Base-by-base conservation (phyloP, 495 filamentous ascomycete species). In the Copromyces sp. region DNA sequence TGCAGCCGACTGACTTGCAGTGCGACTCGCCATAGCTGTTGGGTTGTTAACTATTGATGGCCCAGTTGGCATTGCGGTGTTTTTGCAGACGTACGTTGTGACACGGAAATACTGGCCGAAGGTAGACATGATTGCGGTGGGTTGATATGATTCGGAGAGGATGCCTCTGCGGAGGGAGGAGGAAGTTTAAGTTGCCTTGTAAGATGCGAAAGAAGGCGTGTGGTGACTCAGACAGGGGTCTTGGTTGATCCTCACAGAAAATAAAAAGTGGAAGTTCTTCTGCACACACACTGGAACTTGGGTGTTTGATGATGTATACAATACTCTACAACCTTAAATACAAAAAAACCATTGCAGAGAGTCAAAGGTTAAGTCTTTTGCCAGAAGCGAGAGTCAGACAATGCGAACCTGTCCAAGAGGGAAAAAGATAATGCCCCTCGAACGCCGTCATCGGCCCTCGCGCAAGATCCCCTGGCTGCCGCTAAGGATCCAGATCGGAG, bases 1-100 rank as follows among this genome's bases (percentile, higher is more conserved):
- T 95, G 81, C 91, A 94, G 81, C 92, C 92, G 77, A 97, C 93
- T n/a, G 93, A 94, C 77, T 88, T 89, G 83, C 93, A 94, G 82
- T 97, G 93, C 53, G 92, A 94, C 84, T 97, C 93, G 80, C 93
- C 93, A 83, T 94, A 94, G 80, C 93, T 95, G 72, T 47, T 70
- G 3, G 71, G 4, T 77, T 69, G 68, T 73, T 68, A 71, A 79
- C 73, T 71, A 73, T 68, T 32, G 44, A 74, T 45, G 75, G 45
- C 68, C 38, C 53, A 17, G 35, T 24, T 70, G 39, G 38, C 42
- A 12, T 32, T 37, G 39, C 35, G 9, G 29, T 65, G 14, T 12
- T 8, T 35, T 65, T 65, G 47, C 17, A 70, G 11, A 86, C 90
- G 77, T 87, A 95, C 92, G 93, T 96, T 75, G 92, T 94, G 78